Conservation (phyloP, 139 green algal genomes). For the Micractinium sp. region DNA sequence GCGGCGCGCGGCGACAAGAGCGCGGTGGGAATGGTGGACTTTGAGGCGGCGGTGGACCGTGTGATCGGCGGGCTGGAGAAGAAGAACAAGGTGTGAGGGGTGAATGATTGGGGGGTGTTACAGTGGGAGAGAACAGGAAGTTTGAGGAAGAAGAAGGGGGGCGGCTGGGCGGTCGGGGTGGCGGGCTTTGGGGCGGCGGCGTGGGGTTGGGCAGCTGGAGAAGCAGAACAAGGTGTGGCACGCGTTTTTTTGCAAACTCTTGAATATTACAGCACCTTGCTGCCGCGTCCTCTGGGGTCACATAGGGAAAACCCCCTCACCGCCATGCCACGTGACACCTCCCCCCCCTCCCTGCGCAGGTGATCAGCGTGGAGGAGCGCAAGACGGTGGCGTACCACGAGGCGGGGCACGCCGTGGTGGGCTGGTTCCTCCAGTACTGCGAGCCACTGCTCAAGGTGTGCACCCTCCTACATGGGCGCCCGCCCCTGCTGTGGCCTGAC, state of each 20-base stretch:
- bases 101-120: not conserved
- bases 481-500: too few species aligned
- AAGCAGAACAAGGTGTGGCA: too few species aligned
- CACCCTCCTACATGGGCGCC: too few species aligned
- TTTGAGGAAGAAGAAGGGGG: too few species aligned
- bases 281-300: too few species aligned
- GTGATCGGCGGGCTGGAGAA: slow-evolving; percentile 99
- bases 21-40: slow-evolving; percentile 78
- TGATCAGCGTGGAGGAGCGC: slow-evolving; percentile 87
- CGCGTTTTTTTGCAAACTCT: too few species aligned
- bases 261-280: too few species aligned
- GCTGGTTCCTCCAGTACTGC: slow-evolving; percentile 97
- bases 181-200: too few species aligned
- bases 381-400: slow-evolving; percentile 98
- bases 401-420: slow-evolving; percentile 93
- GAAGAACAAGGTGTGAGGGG: slow-evolving; percentile 90
- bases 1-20: slow-evolving; percentile 79
- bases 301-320: too few species aligned
- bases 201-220: too few species aligned
- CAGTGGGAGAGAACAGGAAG: not conserved
- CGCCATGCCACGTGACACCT: too few species aligned
- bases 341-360: not conserved
- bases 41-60: slow-evolving; percentile 95
- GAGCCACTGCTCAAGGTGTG: slow-evolving; percentile 97
- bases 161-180: too few species aligned